These are phyloP conservation scores for Thozetella sp. DNA, from an alignment of 495 filamentous ascomycete species.

Conservation along the genomic window DNA sequence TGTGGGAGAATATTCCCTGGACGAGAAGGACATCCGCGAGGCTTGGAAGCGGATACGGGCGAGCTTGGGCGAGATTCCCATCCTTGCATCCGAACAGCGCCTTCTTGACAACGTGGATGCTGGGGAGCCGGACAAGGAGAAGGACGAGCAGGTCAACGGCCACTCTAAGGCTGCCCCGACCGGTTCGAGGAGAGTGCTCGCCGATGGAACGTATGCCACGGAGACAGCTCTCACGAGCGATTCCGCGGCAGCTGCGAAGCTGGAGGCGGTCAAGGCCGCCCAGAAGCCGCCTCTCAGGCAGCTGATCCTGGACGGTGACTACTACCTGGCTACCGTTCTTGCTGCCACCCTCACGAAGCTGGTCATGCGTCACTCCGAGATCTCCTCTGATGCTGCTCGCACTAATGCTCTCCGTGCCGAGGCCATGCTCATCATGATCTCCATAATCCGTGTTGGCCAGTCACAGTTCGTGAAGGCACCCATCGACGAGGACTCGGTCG, in stretches of 20 bases:
- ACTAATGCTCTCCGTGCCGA: slow-evolving; percentile 95
- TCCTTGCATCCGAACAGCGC: slow-evolving; percentile 92
- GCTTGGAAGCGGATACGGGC: slow-evolving; percentile 96
- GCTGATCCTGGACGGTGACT: slow-evolving; percentile 95
- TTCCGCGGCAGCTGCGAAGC: slow-evolving; percentile 82
- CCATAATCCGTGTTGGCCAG: slow-evolving; percentile 95
- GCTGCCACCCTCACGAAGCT: slow-evolving; percentile 95
- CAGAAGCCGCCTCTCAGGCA: slow-evolving; percentile 96
- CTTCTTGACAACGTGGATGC: slow-evolving; percentile 69
- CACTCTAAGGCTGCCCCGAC: slow-evolving; percentile 77
- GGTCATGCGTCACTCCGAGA: slow-evolving; percentile 97
- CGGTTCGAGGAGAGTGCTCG: slow-evolving; percentile 87
- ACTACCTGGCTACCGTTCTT: slow-evolving; percentile 93
- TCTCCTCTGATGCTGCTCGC: slow-evolving; percentile 81
- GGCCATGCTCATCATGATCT: slow-evolving; percentile 99
- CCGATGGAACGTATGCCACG: slow-evolving; percentile 96
- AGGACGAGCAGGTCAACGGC: slow-evolving; percentile 79
- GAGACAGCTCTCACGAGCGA: slow-evolving; percentile 95
- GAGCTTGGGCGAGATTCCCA: slow-evolving; percentile 96
- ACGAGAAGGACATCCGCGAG: slow-evolving; percentile 91
- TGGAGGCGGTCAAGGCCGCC: slow-evolving; percentile 95
- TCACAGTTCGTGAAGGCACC: slow-evolving; percentile 96
- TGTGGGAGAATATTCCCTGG: slow-evolving; percentile 93
- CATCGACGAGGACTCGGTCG: slow-evolving; percentile 97
- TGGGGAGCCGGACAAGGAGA: slow-evolving; percentile 55